Evolutionary conservation across 2,329 filamentous ascomycete species (phyloP).

Genomic region (Sclerotinia subarctica): DNA sequence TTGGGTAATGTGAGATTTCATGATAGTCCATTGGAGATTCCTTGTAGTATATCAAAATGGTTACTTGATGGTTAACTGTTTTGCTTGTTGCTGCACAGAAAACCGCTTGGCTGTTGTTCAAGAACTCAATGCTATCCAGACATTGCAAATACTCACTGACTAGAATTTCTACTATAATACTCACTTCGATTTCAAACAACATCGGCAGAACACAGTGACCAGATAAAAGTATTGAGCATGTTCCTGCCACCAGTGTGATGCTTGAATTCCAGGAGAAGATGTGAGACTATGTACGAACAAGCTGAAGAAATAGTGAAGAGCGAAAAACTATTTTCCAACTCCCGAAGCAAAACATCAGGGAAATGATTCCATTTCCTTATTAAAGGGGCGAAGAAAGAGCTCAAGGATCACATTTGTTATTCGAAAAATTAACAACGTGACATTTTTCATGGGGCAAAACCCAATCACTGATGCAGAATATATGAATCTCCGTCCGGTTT

Average conservation of each 20-base stretch:
- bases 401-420: neutral
- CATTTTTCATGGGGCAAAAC: too few species aligned
- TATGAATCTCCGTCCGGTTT: neutral
- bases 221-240: neutral
- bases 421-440: too few species aligned
- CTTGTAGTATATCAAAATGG: neutral
- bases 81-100: neutral
- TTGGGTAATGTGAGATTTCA: neutral
- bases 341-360: neutral
- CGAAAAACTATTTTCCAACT: neutral
- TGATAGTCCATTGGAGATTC: neutral
- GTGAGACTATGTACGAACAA: neutral
- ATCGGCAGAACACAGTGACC: too few species aligned
- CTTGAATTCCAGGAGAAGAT: neutral
- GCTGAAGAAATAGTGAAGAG: neutral
- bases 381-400: neutral
- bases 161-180: neutral
- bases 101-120: neutral
- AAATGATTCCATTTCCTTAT: too few species aligned
- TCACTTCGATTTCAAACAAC: neutral
- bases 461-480: neutral
- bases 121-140: neutral
- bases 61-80: neutral
- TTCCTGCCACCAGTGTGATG: neutral
- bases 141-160: neutral